These are phyloP conservation scores for Fomitopsis pulvina DNA, from an alignment of 768 basidiomycete genomes.

Conservation along the genomic window DNA sequence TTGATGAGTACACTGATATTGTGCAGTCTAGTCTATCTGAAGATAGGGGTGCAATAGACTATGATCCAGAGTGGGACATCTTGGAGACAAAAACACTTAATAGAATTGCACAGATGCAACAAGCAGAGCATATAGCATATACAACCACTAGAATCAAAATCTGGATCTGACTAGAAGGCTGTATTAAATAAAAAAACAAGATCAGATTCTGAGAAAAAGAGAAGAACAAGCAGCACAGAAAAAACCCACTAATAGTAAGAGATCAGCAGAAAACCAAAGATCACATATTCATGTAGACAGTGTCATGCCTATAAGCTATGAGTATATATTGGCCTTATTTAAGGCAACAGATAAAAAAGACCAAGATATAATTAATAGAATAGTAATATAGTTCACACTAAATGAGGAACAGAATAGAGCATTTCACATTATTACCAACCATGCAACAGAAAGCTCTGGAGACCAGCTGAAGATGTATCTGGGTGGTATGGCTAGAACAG, in stretches of 20 bases:
- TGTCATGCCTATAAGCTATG: background rate
- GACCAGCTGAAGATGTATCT: conserved; percentile 17
- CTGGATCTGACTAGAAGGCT: background rate
- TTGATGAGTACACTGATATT: background rate
- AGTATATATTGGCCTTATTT: background rate
- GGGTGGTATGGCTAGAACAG: conserved; percentile 20
- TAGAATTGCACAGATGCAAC: background rate
- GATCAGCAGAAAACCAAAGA: background rate
- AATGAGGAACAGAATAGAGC: conserved; percentile 16
- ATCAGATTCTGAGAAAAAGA: background rate
- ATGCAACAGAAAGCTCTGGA: conserved; percentile 1
- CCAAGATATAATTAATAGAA: background rate
- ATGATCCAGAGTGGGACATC: background rate
- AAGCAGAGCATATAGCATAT: conserved; percentile 19
- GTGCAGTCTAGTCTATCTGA: background rate
- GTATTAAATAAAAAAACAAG: background rate
- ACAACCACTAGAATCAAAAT: conserved; percentile 13
- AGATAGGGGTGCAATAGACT: background rate
- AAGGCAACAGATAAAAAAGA: background rate
- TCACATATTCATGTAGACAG: background rate
- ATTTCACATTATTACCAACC: conserved; percentile 16
- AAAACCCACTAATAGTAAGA: background rate
- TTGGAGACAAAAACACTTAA: background rate
- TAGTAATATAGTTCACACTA: conserved; percentile 5
- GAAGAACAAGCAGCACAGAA: background rate